These are phyloP conservation scores for Drechslera avenae DNA, from an alignment of 2,329 filamentous ascomycete genomes.

Conservation along the genomic window DNA sequence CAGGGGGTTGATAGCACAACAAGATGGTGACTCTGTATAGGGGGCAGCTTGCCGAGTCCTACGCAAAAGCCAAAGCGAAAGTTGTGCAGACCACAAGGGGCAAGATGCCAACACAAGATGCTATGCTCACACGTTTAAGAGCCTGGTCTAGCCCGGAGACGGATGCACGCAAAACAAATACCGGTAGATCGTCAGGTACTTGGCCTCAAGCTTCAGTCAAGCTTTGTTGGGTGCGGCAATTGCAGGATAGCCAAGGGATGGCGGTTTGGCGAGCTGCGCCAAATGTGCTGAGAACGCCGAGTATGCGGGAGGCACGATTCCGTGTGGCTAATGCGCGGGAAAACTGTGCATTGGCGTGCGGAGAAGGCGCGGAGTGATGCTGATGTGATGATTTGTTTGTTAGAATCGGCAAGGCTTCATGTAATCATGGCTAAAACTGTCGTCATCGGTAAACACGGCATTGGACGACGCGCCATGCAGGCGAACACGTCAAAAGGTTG, in stretches of 20 bases:
- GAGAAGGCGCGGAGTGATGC: conserved; percentile 17
- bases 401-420: not conserved
- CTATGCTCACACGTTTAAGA: too few relatives aligned
- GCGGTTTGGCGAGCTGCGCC: conserved; percentile 11
- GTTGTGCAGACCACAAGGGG: too few relatives aligned
- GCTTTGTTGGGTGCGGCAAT: conserved; percentile 32
- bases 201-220: conserved; percentile 34
- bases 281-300: conserved; percentile 7
- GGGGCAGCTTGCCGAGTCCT: too few relatives aligned
- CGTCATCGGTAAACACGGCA: conserved; percentile 48
- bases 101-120: too few relatives aligned
- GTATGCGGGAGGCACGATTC: conserved; percentile 8
- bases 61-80: too few relatives aligned
- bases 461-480: conserved; percentile 8
- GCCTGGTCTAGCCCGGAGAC: not conserved
- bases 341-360: conserved; percentile 19
- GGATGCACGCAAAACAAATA: not conserved
- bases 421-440: conserved; percentile 22
- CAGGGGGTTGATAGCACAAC: too few relatives aligned
- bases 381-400: not conserved
- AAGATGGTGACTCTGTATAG: too few relatives aligned
- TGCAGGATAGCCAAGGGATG: conserved; percentile 30
- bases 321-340: conserved; percentile 12
- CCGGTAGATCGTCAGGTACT: conserved; percentile 22
- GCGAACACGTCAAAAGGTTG: conserved; percentile 20